Evolutionary conservation across 495 filamentous ascomycete species (phyloP).

Genomic region (Penicillium dipodomyicola): DNA sequence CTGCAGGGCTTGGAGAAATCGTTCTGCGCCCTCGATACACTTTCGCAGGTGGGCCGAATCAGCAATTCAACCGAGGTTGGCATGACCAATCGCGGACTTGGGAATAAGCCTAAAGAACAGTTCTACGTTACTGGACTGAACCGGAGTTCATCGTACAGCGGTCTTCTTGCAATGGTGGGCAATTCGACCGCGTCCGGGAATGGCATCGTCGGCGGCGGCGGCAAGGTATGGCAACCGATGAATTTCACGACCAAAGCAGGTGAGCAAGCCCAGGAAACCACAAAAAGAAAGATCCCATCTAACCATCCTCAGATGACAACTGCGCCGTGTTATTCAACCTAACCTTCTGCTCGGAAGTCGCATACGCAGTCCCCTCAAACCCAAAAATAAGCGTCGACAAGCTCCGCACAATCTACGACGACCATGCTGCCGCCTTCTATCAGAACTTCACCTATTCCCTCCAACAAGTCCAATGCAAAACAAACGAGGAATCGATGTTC

Average conservation of each 20-base stretch:
- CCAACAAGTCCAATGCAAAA: slow-evolving; percentile 80
- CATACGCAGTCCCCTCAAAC: slow-evolving; percentile 87
- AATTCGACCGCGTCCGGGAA: slow-evolving; percentile 51
- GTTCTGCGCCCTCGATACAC: slow-evolving; percentile 65
- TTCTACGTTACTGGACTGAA: slow-evolving; percentile 79
- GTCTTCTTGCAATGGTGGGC: slow-evolving; percentile 63
- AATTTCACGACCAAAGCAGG: slow-evolving; percentile 74
- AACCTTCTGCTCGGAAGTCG: slow-evolving; percentile 76
- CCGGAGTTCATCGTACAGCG: slow-evolving; percentile 63
- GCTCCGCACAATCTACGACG: slow-evolving; percentile 68
- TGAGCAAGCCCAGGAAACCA: slow-evolving; percentile 33
- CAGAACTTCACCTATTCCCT: slow-evolving; percentile 77
- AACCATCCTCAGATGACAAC: slow-evolving; percentile 55
- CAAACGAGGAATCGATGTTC: slow-evolving; percentile 65
- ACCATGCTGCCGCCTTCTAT: slow-evolving; percentile 57
- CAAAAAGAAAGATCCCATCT: slow-evolving; percentile 3
- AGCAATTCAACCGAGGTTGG: slow-evolving; percentile 52
- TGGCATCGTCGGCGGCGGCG: slow-evolving; percentile 62
- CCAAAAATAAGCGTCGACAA: slow-evolving; percentile 40
- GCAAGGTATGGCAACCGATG: slow-evolving; percentile 64
- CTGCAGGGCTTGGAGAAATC: slow-evolving; percentile 69
- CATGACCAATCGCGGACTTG: slow-evolving; percentile 64
- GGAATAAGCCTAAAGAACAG: slow-evolving; percentile 71
- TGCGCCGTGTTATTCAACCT: slow-evolving; percentile 85
- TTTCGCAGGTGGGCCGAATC: slow-evolving; percentile 60